phyloP scores from a whole-genome alignment of 2,329 filamentous ascomycete genomes.

The Fusarium compactum region DNA sequence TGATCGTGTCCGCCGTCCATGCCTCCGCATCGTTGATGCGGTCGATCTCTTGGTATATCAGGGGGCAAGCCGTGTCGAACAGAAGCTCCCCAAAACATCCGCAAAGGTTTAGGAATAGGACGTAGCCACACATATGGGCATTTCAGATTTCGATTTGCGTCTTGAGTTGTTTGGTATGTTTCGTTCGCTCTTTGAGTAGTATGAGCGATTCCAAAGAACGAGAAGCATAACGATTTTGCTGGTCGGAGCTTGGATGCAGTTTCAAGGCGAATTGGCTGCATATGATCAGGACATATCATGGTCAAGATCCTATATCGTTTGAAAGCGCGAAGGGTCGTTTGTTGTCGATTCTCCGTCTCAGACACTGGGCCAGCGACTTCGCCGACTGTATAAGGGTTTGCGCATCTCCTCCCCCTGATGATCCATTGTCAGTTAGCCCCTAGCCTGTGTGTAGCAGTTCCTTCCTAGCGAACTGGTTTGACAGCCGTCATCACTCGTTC shows the following conservation, averaged over 20 bases:
- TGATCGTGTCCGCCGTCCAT: slow-evolving; percentile 39
- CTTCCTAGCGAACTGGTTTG: slow-evolving; percentile 29
- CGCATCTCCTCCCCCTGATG: slow-evolving; percentile 16
- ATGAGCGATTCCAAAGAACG: slow-evolving; percentile 4
- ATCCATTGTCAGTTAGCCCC: slow-evolving; percentile 4
- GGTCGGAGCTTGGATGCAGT: neutral
- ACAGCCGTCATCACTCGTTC: slow-evolving; percentile 40
- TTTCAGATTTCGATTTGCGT: slow-evolving; percentile 1
- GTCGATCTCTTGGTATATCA: slow-evolving; percentile 44
- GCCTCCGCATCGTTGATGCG: slow-evolving; percentile 47
- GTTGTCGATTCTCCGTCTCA: neutral
- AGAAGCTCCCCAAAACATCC: slow-evolving; percentile 46
- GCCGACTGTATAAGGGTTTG: slow-evolving; percentile 13
- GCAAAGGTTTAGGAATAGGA: slow-evolving; percentile 45
- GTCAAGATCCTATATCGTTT: slow-evolving; percentile 15
- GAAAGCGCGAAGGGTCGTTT: slow-evolving; percentile 4
- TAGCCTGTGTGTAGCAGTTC: slow-evolving; percentile 33
- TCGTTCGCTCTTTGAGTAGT: slow-evolving; percentile 24
- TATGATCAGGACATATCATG: slow-evolving; percentile 30
- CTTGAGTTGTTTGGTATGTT: slow-evolving; percentile 22
- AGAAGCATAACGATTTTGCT: slow-evolving; percentile 30
- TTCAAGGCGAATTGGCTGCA: slow-evolving; percentile 4
- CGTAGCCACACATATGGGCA: slow-evolving; percentile 48
- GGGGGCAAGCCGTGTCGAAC: slow-evolving; percentile 41
- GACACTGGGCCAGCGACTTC: neutral